These are phyloP conservation scores for Beauveria australis DNA, from an alignment of 2,329 filamentous ascomycete species.

Conservation along the genomic window DNA sequence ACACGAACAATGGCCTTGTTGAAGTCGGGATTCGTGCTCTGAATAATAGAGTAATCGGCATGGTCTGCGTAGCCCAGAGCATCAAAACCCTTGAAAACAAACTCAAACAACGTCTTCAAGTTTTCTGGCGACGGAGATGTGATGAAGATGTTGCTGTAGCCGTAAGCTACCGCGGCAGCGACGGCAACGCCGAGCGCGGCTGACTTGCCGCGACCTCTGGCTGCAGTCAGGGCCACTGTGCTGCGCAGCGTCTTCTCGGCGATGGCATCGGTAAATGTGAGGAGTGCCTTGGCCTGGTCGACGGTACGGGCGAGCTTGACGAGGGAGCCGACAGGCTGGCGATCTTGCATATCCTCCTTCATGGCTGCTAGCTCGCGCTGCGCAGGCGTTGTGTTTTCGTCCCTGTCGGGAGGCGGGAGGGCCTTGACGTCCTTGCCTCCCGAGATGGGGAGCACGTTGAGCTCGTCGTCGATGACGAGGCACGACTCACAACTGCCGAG, in stretches of 20 bases:
- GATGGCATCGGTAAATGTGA: slow-evolving; percentile 94
- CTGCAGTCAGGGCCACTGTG: slow-evolving; percentile 89
- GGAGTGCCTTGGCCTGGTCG: slow-evolving; percentile 92
- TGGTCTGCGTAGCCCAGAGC: slow-evolving; percentile 90
- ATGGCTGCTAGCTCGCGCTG: slow-evolving; percentile 74
- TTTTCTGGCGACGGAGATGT: slow-evolving; percentile 97
- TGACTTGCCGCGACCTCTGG: slow-evolving; percentile 91
- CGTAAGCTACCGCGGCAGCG: slow-evolving; percentile 87
- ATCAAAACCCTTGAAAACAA: slow-evolving; percentile 97
- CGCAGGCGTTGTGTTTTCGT: slow-evolving; percentile 62
- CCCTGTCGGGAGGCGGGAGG: slow-evolving; percentile 66
- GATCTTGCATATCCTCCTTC: slow-evolving; percentile 80
- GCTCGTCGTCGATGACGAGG: slow-evolving; percentile 91
- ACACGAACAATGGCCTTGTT: slow-evolving; percentile 98
- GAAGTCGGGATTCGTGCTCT: slow-evolving; percentile 96
- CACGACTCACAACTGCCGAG: slow-evolving; percentile 92
- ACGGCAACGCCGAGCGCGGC: slow-evolving; percentile 91
- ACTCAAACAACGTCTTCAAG: slow-evolving; percentile 96
- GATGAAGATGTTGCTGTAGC: slow-evolving; percentile 99
- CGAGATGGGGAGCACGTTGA: slow-evolving; percentile 95
- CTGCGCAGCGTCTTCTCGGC: slow-evolving; percentile 90
- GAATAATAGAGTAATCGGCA: slow-evolving; percentile 94
- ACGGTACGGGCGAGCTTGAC: slow-evolving; percentile 81
- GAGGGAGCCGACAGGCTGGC: slow-evolving; percentile 76
- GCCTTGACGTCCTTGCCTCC: slow-evolving; percentile 84